Percentiles rank a stretch among this genome's conserved stretches.
Evolutionary conservation across 2,329 filamentous ascomycete genomes (phyloP).

Genomic region (Pseudocercospora fuligena): DNA sequence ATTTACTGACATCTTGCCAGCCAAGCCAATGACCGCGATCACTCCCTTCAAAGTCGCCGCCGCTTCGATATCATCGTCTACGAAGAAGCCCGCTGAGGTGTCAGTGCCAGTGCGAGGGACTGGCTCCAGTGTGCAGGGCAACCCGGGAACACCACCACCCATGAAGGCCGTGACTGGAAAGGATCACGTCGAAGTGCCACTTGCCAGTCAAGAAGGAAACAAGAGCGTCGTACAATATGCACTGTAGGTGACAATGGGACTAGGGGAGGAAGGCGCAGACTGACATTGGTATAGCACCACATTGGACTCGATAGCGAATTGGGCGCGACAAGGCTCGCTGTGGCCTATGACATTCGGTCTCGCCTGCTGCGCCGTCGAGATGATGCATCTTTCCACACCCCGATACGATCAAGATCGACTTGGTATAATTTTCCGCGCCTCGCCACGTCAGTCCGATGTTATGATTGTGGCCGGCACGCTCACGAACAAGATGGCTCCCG

Average conservation of each 20-base stretch:
- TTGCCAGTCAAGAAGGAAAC: constrained; percentile 77
- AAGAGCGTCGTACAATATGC: constrained; percentile 85
- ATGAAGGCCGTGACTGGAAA: constrained; percentile 55
- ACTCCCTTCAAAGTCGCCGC: constrained; percentile 66
- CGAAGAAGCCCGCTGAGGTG: constrained; percentile 65
- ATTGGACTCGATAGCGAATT: constrained; percentile 79
- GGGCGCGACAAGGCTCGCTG: constrained; percentile 80
- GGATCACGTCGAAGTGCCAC: constrained; percentile 70
- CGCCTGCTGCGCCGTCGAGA: constrained; percentile 87
- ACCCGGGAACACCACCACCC: constrained; percentile 56
- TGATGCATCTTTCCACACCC: constrained; percentile 89
- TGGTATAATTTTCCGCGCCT: constrained; percentile 89
- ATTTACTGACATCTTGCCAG: constrained; percentile 49
- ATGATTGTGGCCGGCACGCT: constrained; percentile 95
- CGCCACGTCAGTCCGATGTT: constrained; percentile 84
- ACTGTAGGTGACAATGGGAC: constrained; percentile 65
- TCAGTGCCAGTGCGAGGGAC: constrained; percentile 41
- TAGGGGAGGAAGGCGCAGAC: constrained; percentile 5
- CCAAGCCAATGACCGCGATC: constrained; percentile 67
- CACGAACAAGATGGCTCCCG: constrained; percentile 93
- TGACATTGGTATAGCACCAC: constrained; percentile 64
- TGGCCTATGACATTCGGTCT: constrained; percentile 91
- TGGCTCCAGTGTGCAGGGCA: constrained; percentile 55
- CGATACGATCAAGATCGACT: constrained; percentile 88
- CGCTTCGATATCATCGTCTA: constrained; percentile 68